Evolutionary conservation across 805 yeast genomes (phyloP), one percentile per base, ranked within the genome.

Genomic region (Starmera caribaea): DNA sequence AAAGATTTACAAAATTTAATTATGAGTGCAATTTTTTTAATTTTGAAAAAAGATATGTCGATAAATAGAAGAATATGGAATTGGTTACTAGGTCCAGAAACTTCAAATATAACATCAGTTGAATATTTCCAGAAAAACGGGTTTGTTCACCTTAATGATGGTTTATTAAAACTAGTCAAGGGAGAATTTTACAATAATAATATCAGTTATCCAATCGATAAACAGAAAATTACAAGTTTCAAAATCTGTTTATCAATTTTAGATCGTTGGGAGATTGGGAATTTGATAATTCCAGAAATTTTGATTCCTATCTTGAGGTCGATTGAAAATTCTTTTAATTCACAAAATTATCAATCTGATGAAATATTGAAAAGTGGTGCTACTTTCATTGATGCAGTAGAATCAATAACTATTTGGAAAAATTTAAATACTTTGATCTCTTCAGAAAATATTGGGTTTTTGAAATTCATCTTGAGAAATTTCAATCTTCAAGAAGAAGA

Each of bases 181-280:
- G 62, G 69, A 39, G 39, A 50, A 7, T 44, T 51, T 27, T 35
- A 48, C 6, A 32, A 16, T 12, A 12, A 21, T 16, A 12, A 16
- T 3, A 21, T 12, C 16, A 42, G 52, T 1, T 46, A 44, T 5
- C 44, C 60, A 1, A 38, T 45, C 7, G 50, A 46, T 30, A 59
- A 46, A 13, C 68, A 58, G 40, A 63, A 63, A 26, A 61, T 74
- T 2, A 71, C 67, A 16, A 78, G 83, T 0, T 77, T 77, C 50
- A 74, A 70, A 37, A 79, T 90, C 6, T 70, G 86, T 2, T 62
- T 80, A 4, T 76, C 92, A 1, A 68, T 89, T 4, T 74, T 89
- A 79, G 97, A 92, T 54, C 75, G 87, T 45, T 92, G 97, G 97
- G 98, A 92, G 58, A 79, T 92, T 33, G 94, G 96, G 11, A 76